Evolutionary conservation across 176 grass and related monocot genomes (phyloP).

Genomic region (Triticum urartu): DNA sequence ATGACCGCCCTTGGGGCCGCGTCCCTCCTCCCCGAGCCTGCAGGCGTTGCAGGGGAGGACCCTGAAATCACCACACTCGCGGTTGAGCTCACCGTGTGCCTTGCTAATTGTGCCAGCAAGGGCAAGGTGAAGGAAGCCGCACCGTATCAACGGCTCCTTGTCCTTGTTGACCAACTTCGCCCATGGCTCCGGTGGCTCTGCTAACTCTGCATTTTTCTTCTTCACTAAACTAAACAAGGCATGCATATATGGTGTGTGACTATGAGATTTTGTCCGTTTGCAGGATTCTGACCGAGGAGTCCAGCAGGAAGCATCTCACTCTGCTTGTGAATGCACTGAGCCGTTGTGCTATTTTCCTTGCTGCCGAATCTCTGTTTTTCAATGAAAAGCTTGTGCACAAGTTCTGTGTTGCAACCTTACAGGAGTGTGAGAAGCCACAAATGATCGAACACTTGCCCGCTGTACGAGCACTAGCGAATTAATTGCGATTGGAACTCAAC

Average conservation of each 20-base stretch:
- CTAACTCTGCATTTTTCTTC: background rate
- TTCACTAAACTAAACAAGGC: background rate
- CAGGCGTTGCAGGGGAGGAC: constrained; percentile 36
- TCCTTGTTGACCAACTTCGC: constrained; percentile 50
- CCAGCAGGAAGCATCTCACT: constrained; percentile 42
- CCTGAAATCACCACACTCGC: constrained; percentile 54
- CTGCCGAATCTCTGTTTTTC: constrained; percentile 36
- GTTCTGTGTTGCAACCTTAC: constrained; percentile 43
- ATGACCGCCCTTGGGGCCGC: constrained; percentile 21
- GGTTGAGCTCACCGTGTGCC: constrained; percentile 52
- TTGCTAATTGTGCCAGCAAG: constrained; percentile 63
- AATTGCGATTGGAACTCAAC: background rate
- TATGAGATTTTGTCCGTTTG: constrained; percentile 13
- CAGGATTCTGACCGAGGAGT: constrained; percentile 60
- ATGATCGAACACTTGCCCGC: constrained; percentile 43
- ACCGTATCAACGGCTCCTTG: constrained; percentile 32
- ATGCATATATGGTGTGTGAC: background rate
- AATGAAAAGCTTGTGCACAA: constrained; percentile 21
- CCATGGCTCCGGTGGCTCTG: constrained; percentile 66
- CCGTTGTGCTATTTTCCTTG: constrained; percentile 58
- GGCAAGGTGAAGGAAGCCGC: constrained; percentile 45
- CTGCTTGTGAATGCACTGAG: constrained; percentile 55
- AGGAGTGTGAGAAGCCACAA: constrained; percentile 29
- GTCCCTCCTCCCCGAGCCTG: constrained; percentile 40
- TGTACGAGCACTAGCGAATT: constrained; percentile 38